Evolutionary conservation across 2,329 filamentous ascomycete genomes (phyloP), one percentile per base, ranked within the genome.

Genomic region (Dactylella cylindrospora): DNA sequence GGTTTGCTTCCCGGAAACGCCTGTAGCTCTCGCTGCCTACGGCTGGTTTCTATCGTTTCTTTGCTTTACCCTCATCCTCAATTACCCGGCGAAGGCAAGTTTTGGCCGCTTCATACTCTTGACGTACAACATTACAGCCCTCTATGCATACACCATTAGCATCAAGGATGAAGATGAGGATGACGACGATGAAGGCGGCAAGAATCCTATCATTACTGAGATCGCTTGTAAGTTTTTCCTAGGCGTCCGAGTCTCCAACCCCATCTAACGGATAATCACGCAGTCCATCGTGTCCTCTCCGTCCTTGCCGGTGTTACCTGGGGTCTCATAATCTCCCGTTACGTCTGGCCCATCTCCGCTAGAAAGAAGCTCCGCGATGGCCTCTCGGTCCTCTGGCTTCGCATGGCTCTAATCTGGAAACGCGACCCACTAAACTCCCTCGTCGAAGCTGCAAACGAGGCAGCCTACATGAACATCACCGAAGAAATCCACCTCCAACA

Each of bases 391-490:
- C 77, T 98, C 9, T 97, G 93, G 81, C 79, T 98, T 5, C 88
- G 94, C 57, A 90, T 98, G 83, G 88, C 90, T 12, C 79, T 98
- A 26, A 90, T 97, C 66, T 98, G 93, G 93, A 95, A 91, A 74
- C 83, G 90, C 36, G 91, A 94, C 6, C 93, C 93, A 0, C 76
- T 98, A 19, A 85, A 86, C 3, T 82, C 84, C 5, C 79, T 95
- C 51, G 75, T 84, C 0, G 78, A 83, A 20, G 45, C 65, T 0
- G 44, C 64, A 25, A 64, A 51, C 25, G 62, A 55, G 13, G 69
- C 76, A 51, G 81, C 83, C 4, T 97, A 95, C 72, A 90, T 96
- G 80, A 85, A 85, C 65, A 81, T 90, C n/a, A 82, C 84, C 28
- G 93, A 97, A 73, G 90, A 95, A 71, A 81, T 86, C 3, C 86